Conservation (phyloP, 1,284 basidiomycete genomes). For the Albatrellus sp. region DNA sequence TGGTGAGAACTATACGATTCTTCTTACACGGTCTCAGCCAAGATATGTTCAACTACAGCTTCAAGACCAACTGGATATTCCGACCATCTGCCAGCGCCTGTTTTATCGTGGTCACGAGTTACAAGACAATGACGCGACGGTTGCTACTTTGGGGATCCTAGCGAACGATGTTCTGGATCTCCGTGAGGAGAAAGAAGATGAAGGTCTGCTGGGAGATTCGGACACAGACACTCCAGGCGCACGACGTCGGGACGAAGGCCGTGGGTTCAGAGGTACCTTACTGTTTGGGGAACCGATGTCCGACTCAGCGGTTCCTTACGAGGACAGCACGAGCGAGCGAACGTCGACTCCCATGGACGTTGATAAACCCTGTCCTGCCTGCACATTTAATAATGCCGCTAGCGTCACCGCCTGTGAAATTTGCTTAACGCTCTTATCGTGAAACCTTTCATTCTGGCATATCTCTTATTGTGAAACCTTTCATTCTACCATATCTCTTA, state of each 20-base stretch:
- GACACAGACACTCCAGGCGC: conserved; percentile 31
- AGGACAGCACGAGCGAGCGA: conserved; percentile 10
- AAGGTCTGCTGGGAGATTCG: conserved; percentile 35
- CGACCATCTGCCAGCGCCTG: conserved; percentile 63
- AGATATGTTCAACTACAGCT: conserved; percentile 24
- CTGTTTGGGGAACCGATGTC: conserved; percentile 28
- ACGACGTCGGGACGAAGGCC: conserved; percentile 39
- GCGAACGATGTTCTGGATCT: conserved; percentile 58
- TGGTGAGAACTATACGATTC: conserved; percentile 29
- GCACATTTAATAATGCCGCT: conserved; percentile 9
- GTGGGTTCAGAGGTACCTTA: conserved; percentile 65
- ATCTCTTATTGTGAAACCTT: conserved; percentile 3
- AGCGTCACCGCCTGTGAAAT: conserved; percentile 10
- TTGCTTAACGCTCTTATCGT: conserved; percentile 7
- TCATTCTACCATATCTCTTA: neutral
- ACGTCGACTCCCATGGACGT: conserved; percentile 8
- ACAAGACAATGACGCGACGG: conserved; percentile 46
- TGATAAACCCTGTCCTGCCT: conserved; percentile 9
- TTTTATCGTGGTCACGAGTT: conserved; percentile 54
- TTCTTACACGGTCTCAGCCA: neutral
- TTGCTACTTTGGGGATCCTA: conserved; percentile 46
- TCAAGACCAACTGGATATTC: conserved; percentile 45
- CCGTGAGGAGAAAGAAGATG: conserved; percentile 46
- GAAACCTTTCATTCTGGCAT: neutral
- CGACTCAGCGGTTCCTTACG: conserved; percentile 5